These are phyloP conservation scores for Yarrowia sp. DNA, from an alignment of 805 yeast genomes.

Conservation along the genomic window DNA sequence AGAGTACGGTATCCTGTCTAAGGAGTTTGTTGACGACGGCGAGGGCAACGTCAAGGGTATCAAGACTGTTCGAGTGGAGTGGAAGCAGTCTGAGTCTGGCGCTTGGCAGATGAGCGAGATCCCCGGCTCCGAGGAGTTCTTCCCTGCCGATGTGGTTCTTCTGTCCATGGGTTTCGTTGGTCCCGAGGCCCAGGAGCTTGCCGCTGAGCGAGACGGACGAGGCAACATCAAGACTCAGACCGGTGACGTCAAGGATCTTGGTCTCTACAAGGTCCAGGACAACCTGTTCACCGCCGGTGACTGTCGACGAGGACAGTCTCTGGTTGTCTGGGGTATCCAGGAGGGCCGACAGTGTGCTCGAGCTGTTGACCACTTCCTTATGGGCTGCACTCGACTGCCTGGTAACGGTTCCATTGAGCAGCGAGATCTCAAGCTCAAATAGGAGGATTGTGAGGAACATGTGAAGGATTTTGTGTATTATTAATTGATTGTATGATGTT, in stretches of 20 bases:
- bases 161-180: constrained; percentile 98
- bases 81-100: constrained; percentile 94
- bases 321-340: constrained; percentile 99
- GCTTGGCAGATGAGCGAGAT: constrained; percentile 99
- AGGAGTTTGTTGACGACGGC: constrained; percentile 94
- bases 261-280: constrained; percentile 71
- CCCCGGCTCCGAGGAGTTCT: constrained; percentile 91
- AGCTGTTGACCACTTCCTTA: constrained; percentile 80
- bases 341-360: constrained; percentile 99
- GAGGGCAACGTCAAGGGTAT: constrained; percentile 95
- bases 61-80: constrained; percentile 95
- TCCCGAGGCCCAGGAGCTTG: constrained; percentile 84
- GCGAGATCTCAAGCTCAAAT: constrained; percentile 60
- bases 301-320: constrained; percentile 97
- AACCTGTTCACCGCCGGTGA: constrained; percentile 96
- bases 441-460: not conserved
- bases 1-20: constrained; percentile 92
- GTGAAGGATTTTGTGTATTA: constrained; percentile 19
- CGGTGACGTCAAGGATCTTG: constrained; percentile 58
- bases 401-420: constrained; percentile 93
- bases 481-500: constrained; percentile 17
- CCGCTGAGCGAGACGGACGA: constrained; percentile 71
- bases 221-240: constrained; percentile 75
- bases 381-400: constrained; percentile 83
- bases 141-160: constrained; percentile 92